Evolutionary conservation across 345 rosid species (phyloP), one percentile per base, ranked within the genome.

Genomic region (Ceriops zippeliana): DNA sequence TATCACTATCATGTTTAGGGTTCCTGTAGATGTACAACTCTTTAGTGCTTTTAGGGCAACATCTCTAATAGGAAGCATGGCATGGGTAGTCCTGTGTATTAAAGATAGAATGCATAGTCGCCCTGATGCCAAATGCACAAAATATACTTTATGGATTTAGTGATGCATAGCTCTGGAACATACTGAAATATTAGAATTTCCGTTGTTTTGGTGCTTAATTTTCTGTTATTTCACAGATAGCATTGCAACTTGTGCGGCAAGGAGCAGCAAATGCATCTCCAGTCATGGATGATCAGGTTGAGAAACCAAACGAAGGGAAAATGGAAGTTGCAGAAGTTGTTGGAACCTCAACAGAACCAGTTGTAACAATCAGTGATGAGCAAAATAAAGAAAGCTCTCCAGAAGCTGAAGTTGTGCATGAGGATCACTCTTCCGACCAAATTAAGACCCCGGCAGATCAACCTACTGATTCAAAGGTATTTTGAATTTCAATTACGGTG

Each of bases 191-290:
- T 19, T 7, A 26, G 28, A 26, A 70, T 54, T 8, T 63, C 32
- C 21, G 3, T 20, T 26, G 59, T 27, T 35, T 46, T 30, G 54
- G 8, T 54, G 11, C 54, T 37, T 21, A 49, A 68, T 5, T 22
- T 31, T 56, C 28, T 60, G 37, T 77, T 35, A 30, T 42, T 59
- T 67, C 42, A 47, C 83, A 96, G 98, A 90, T 92, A 84, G 97
- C 99, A n/a, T 81, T 96, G 77, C 75, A 89, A 79, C 86, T 96
- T 70, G 99, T 96, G 58, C 85, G 99, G 3, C 81, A 76, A 79
- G 90, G 85, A 72, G 90, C 75, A 71, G 59, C 70, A 11, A 79
- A 61, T 71, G 86, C 78, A 77, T 72, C 90, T 78, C 75, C 63
- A 58, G 87, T 56, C 70, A 61, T 68, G 67, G 83, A 49, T 73